Evolutionary conservation across 768 basidiomycete species (phyloP).

Genomic region (Rhizopogon salebrosus): DNA sequence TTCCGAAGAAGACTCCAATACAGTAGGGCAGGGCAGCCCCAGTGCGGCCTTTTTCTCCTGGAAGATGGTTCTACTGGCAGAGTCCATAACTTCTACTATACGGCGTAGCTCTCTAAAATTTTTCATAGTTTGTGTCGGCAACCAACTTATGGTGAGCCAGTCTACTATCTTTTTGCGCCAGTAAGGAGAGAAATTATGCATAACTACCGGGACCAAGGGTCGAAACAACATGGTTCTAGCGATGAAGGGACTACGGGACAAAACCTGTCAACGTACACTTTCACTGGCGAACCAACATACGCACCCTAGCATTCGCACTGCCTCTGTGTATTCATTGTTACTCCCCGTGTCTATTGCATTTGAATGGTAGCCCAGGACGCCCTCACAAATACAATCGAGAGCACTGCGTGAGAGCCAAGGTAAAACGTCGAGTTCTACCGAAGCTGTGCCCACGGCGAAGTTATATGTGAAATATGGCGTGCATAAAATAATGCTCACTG

Average conservation of each 20-base stretch:
- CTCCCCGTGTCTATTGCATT: constrained; percentile 7
- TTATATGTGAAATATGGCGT: neutral
- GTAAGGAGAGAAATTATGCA: neutral
- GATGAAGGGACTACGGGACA: neutral
- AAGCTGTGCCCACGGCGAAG: neutral
- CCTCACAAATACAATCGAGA: constrained; percentile 21
- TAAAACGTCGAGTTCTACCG: constrained; percentile 17
- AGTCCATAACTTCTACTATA: constrained; percentile 15
- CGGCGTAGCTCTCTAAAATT: neutral
- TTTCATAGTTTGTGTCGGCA: neutral
- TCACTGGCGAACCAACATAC: neutral
- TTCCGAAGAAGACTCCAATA: neutral
- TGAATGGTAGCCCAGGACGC: constrained; percentile 16
- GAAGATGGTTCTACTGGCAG: constrained; percentile 9
- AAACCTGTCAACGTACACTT: too few species aligned
- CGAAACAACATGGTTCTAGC: neutral
- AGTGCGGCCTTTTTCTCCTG: constrained; percentile 14
- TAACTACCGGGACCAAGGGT: neutral
- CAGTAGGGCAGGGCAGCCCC: neutral
- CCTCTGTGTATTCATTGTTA: constrained; percentile 4
- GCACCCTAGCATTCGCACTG: neutral
- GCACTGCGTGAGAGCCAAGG: constrained; percentile 17
- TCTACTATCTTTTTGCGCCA: neutral
- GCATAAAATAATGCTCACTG: neutral
- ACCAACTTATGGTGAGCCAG: neutral